Evolutionary conservation across 1,284 basidiomycete species (phyloP).

Genomic region (Agroathelia rolfsii): DNA sequence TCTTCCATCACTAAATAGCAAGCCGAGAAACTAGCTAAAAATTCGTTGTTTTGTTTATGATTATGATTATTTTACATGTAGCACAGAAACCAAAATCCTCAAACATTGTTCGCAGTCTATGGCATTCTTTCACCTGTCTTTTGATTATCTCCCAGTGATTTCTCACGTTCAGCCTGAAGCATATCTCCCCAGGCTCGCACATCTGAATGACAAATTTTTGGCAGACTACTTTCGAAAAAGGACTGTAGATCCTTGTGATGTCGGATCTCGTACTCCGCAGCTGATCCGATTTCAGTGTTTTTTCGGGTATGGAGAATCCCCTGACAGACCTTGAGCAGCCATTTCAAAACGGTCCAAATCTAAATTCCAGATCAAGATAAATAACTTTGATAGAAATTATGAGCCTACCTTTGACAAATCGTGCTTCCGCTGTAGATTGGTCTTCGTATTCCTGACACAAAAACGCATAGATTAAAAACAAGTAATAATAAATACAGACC

Average conservation of each 20-base stretch:
- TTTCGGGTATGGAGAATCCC: neutral
- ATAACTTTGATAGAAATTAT: too few relatives aligned
- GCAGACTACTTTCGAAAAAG: conserved; percentile 71
- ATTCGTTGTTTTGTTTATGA: conserved; percentile 2
- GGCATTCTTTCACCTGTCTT: too few relatives aligned
- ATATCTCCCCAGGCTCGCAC: conserved; percentile 68
- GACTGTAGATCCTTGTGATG: conserved; percentile 43
- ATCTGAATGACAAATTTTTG: conserved; percentile 66
- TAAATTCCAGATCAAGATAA: too few relatives aligned
- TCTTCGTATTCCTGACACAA: conserved; percentile 80
- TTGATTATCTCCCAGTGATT: too few relatives aligned
- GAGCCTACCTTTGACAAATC: conserved; percentile 78
- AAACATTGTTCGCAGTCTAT: too few relatives aligned
- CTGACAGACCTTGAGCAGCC: conserved; percentile 63
- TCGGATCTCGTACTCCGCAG: conserved; percentile 61
- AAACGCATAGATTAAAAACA: neutral
- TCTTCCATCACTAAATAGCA: conserved; percentile 68
- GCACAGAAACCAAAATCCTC: too few relatives aligned
- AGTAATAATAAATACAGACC: neutral
- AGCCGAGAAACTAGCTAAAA: conserved; percentile 4
- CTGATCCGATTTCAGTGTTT: conserved; percentile 31
- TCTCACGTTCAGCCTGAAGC: conserved; percentile 45
- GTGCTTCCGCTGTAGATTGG: conserved; percentile 71
- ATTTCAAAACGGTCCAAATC: conserved; percentile 93
- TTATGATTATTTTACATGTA: neutral